Evolutionary conservation across 768 basidiomycete species (phyloP), one percentile per base, ranked within the genome.

Genomic region (Termitomyces sp.): DNA sequence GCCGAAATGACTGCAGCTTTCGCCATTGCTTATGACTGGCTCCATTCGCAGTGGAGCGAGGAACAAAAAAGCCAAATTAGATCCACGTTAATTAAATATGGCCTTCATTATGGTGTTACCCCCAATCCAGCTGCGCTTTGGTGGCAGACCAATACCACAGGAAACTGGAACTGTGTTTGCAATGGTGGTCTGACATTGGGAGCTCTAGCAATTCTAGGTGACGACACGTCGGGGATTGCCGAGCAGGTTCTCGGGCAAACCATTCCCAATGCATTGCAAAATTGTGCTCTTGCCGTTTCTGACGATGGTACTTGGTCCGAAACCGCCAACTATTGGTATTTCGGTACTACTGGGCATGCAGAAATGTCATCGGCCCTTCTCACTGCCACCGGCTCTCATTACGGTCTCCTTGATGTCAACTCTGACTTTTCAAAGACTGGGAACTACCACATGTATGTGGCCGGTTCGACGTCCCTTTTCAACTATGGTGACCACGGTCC

Each of bases 91-190:
- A 78, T 93, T 69, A 73, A 77, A 59, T 87, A 88, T 61, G 97
- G 93, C 54, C 81, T 99, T 26, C 70, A 65, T 54, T 81, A 76
- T 42, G 95, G 94, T 61, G 60, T 83, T 41, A 60, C 62, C 21
- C 83, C 81, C 24, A 66, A 69, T 51, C 64, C 73, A 43, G 58
- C 66, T 28, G 78, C 74, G 50, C 86, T 87, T 46, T 97, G 94
- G 94, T 97, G 94, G 94, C 78, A 71, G 50, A 77, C 60, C 49
- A 78, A 74, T 58, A 80, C 81, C 45, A 78, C 78, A 57, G 96
- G 96, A 19, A 99, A 98, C 77, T 99, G 97, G 97, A 99, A 99
- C 69, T 98, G 96, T 68, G 91, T 93, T 54, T 93, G 88, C 76
- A 98, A 98, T 68, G 81, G 83, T 45, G 97, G 97, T 55, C 74